A percentile compares a stretch with the other conserved stretches of the same genome.
These are phyloP conservation scores for Neurospora sp. DNA, from an alignment of 495 filamentous ascomycete genomes.

Conservation along the genomic window DNA sequence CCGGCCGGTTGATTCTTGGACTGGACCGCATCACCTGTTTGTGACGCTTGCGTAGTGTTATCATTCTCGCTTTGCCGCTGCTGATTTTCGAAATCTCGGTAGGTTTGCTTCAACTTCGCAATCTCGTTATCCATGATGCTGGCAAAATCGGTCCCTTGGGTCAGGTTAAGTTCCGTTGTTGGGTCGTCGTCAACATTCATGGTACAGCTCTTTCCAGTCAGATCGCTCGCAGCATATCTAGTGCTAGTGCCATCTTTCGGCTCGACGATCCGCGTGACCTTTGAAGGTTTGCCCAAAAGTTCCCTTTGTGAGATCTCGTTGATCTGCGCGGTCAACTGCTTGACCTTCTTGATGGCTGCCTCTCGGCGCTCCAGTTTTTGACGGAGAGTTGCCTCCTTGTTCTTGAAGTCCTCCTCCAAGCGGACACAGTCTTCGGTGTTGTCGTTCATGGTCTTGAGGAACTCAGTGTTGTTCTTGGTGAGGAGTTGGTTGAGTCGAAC, in stretches of 20 bases:
- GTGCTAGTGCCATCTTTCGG: slow-evolving; percentile 18
- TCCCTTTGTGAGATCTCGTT: slow-evolving; percentile 24
- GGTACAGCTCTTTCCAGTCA: slow-evolving; percentile 18
- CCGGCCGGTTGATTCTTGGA: slow-evolving; percentile 24
- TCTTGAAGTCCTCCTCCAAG: slow-evolving; percentile 21
- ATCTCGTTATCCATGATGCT: slow-evolving; percentile 33
- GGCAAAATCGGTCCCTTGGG: slow-evolving; percentile 31
- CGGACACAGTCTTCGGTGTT: slow-evolving; percentile 22
- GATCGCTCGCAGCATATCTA: slow-evolving; percentile 10
- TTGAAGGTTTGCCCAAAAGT: slow-evolving; percentile 22
- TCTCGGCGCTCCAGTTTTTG: slow-evolving; percentile 26
- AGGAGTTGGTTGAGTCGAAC: slow-evolving; percentile 20
- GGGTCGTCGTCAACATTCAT: slow-evolving; percentile 30
- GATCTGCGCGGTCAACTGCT: slow-evolving; percentile 20
- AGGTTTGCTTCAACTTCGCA: slow-evolving; percentile 25
- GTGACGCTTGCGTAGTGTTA: slow-evolving; percentile 10
- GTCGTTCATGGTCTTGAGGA: slow-evolving; percentile 17
- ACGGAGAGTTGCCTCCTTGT: slow-evolving; percentile 23
- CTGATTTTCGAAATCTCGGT: slow-evolving; percentile 21
- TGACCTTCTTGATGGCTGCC: slow-evolving; percentile 25
- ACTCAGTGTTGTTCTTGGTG: slow-evolving; percentile 17
- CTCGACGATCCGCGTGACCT: slow-evolving; percentile 27
- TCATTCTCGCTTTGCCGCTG: slow-evolving; percentile 17
- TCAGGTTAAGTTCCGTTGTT: slow-evolving; percentile 32
- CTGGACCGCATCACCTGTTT: slow-evolving; percentile 8